Conservation (phyloP, 2,329 filamentous ascomycete species). For the Aaosphaeria pasadenensis region DNA sequence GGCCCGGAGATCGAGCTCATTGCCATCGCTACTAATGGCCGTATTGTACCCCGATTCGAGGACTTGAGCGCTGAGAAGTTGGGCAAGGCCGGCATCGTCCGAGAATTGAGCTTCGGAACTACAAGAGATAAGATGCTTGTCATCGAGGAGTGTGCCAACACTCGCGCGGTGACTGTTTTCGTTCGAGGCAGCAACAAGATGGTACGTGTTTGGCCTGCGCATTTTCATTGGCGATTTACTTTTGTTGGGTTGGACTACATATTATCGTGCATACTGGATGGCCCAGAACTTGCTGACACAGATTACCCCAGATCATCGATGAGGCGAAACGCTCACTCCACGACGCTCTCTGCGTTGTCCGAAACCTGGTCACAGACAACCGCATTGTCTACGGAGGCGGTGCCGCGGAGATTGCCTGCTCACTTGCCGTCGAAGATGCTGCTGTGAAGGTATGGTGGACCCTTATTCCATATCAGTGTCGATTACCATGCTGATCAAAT, state of each 20-base stretch:
- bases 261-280: slow-evolving; percentile 5
- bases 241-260: slow-evolving; percentile 2
- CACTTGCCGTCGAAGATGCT: slow-evolving; percentile 90
- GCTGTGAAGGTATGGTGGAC: slow-evolving; percentile 64
- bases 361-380: slow-evolving; percentile 94
- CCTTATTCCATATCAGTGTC: background rate
- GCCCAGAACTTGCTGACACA: slow-evolving; percentile 4
- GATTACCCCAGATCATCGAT: slow-evolving; percentile 75
- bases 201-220: slow-evolving; percentile 54
- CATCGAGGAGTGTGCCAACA: slow-evolving; percentile 99
- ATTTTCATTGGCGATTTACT: slow-evolving; percentile 5
- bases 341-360: slow-evolving; percentile 94
- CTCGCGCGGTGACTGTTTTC: slow-evolving; percentile 91
- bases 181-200: slow-evolving; percentile 99
- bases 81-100: slow-evolving; percentile 81
- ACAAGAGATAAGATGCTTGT: slow-evolving; percentile 99
- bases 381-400: slow-evolving; percentile 96
- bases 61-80: slow-evolving; percentile 90
- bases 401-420: slow-evolving; percentile 95
- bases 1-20: slow-evolving; percentile 98
- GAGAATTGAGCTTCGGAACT: slow-evolving; percentile 95
- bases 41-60: slow-evolving; percentile 96
- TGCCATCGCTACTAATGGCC: slow-evolving; percentile 95
- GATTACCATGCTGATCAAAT: slow-evolving; percentile 2
- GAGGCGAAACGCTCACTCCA: slow-evolving; percentile 97